Conservation (phyloP, 83 land plant genomes). For the Isoetes engelmannii region DNA sequence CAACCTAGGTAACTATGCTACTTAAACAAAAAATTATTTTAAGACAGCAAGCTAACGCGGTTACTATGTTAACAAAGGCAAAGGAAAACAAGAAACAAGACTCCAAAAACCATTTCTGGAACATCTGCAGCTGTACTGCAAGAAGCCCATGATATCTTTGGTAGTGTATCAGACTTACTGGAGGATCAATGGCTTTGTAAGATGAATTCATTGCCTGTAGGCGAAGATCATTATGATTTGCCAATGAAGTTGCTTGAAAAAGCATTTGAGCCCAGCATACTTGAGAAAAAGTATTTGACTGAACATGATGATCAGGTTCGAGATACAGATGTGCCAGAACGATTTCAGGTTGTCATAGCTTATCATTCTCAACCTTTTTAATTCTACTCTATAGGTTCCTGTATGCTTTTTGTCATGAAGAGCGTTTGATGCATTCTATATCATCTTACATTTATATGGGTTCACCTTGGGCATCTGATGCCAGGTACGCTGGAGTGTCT, state of each 20-base stretch:
- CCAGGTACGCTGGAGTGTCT: no score
- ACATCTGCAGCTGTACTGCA: slow-evolving; percentile 62
- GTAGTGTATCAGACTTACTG: slow-evolving; percentile 69
- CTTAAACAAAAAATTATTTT: background rate
- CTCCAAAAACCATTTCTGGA: slow-evolving; percentile 50
- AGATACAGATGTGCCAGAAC: slow-evolving; percentile 68
- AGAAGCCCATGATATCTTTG: slow-evolving; percentile 93
- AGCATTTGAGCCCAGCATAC: slow-evolving; percentile 79
- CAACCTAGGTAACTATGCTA: slow-evolving; percentile 46
- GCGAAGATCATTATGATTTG: slow-evolving; percentile 16
- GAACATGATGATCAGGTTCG: slow-evolving; percentile 65
- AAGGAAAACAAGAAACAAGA: slow-evolving; percentile 45
- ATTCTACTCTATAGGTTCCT: no score
- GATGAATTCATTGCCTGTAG: slow-evolving; percentile 8
- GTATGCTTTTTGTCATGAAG: no score
- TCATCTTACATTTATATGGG: no score
- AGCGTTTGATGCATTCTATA: no score
- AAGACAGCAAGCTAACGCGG: no score
- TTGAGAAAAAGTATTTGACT: slow-evolving; percentile 81
- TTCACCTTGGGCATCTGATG: no score
- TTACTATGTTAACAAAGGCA: slow-evolving; percentile 19
- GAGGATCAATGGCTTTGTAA: slow-evolving; percentile 41
- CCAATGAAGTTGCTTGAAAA: slow-evolving; percentile 60
- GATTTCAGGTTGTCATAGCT: slow-evolving; percentile 25
- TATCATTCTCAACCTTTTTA: no score